Conservation (phyloP, 1,284 basidiomycete species). For the Porodaedalea pini region DNA sequence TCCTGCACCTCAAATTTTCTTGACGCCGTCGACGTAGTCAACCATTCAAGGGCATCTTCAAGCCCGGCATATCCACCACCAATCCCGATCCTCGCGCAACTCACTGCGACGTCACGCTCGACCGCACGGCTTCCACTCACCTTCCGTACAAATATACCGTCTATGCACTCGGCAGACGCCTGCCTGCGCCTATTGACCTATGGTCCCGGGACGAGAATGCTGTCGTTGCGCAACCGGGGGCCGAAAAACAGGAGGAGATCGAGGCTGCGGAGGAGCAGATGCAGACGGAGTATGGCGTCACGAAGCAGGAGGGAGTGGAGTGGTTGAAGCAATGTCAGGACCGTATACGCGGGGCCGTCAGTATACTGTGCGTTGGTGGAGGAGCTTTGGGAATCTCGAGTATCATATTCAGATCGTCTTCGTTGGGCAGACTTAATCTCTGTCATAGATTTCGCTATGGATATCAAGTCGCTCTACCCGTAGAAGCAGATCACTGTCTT, state of each 20-base stretch:
- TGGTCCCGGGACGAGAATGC: slow-evolving; percentile 34
- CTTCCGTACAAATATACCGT: slow-evolving; percentile 51
- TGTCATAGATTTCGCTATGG: slow-evolving; percentile 57
- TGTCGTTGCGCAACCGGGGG: background rate
- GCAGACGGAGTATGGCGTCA: slow-evolving; percentile 36
- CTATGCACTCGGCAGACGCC: slow-evolving; percentile 55
- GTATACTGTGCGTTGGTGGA: slow-evolving; percentile 55
- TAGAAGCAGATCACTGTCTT: slow-evolving; percentile 60
- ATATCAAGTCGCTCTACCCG: slow-evolving; percentile 61
- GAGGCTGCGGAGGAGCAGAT: background rate
- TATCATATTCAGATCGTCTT: slow-evolving; percentile 10
- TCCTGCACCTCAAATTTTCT: no score
- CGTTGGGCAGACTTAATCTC: slow-evolving; percentile 8
- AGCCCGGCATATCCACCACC: slow-evolving; percentile 16
- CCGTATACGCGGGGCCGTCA: slow-evolving; percentile 40
- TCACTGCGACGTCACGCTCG: slow-evolving; percentile 43
- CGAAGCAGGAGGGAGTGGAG: slow-evolving; percentile 43
- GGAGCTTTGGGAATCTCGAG: slow-evolving; percentile 61
- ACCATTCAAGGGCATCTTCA: slow-evolving; percentile 54
- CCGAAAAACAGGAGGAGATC: background rate
- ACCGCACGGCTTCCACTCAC: slow-evolving; percentile 33
- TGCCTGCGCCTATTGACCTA: slow-evolving; percentile 54
- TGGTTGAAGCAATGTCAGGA: slow-evolving; percentile 48
- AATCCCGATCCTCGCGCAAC: slow-evolving; percentile 19
- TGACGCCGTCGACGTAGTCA: slow-evolving; percentile 37